Conservation (phyloP, 805 yeast genomes). For the Hanseniaspora vineae region DNA sequence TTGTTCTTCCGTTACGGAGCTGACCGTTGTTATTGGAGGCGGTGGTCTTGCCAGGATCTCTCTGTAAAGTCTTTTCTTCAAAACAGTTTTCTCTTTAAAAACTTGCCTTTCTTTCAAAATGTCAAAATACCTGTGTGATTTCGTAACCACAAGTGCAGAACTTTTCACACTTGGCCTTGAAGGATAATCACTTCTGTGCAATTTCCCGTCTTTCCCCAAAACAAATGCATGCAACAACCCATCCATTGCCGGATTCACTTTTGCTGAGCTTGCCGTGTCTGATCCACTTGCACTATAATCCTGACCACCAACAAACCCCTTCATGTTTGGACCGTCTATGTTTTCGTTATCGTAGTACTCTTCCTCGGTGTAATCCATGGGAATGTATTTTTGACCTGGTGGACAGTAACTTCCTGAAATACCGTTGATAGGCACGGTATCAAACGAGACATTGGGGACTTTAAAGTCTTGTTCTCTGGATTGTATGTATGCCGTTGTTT, state of each 20-base stretch:
- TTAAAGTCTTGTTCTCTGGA: not conserved
- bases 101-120: constrained; percentile 10
- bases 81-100: not conserved
- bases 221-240: not conserved
- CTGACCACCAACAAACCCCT: no score
- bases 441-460: constrained; percentile 19
- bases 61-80: not conserved
- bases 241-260: not conserved
- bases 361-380: constrained; percentile 20
- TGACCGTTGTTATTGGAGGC: not conserved
- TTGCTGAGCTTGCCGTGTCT: no score
- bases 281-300: no score
- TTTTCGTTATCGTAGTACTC: constrained; percentile 22
- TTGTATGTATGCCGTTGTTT: not conserved
- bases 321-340: no score
- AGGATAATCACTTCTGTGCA: constrained; percentile 24
- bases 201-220: constrained; percentile 17
- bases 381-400: constrained; percentile 17
- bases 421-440: constrained; percentile 22
- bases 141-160: constrained; percentile 21
- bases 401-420: constrained; percentile 9
- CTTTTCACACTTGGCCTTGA: constrained; percentile 19
- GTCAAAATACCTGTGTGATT: constrained; percentile 13
- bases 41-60: not conserved
- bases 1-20: not conserved